Evolutionary conservation across 441 rosid species (phyloP).

Genomic region (Aleurites moluccanus): DNA sequence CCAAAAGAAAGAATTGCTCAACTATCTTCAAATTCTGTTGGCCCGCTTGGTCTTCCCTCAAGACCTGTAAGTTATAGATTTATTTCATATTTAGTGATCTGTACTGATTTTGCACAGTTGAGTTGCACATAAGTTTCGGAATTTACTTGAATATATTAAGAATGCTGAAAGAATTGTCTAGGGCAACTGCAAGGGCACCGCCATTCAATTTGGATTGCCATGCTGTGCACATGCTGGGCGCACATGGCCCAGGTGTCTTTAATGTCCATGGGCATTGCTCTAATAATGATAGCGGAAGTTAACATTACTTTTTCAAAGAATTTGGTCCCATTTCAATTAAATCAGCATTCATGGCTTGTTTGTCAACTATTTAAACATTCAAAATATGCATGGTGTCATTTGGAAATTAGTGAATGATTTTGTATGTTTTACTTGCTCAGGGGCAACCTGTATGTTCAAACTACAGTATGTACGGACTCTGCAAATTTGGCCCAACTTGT

Average conservation of each 20-base stretch:
- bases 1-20: slow-evolving; percentile 49
- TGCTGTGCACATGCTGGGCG: not conserved
- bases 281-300: not conserved
- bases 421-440: slow-evolving; percentile 35
- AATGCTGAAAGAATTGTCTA: not conserved
- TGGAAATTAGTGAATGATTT: not conserved
- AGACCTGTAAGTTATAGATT: slow-evolving; percentile 60
- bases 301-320: not conserved
- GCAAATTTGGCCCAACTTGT: slow-evolving; percentile 72
- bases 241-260: not conserved
- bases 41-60: slow-evolving; percentile 54
- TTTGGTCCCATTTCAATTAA: not conserved
- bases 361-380: not conserved
- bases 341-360: not conserved
- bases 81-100: not conserved
- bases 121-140: not conserved
- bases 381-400: not conserved
- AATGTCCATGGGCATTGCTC: not conserved
- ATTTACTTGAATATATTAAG: not conserved
- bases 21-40: slow-evolving; percentile 34
- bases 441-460: slow-evolving; percentile 65
- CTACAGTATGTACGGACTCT: slow-evolving; percentile 60
- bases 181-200: not conserved
- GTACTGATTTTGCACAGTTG: no score
- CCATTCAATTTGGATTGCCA: not conserved